Base-by-base conservation (phyloP, 139 green algal species). In the Chlamydomonas schloesseri region DNA sequence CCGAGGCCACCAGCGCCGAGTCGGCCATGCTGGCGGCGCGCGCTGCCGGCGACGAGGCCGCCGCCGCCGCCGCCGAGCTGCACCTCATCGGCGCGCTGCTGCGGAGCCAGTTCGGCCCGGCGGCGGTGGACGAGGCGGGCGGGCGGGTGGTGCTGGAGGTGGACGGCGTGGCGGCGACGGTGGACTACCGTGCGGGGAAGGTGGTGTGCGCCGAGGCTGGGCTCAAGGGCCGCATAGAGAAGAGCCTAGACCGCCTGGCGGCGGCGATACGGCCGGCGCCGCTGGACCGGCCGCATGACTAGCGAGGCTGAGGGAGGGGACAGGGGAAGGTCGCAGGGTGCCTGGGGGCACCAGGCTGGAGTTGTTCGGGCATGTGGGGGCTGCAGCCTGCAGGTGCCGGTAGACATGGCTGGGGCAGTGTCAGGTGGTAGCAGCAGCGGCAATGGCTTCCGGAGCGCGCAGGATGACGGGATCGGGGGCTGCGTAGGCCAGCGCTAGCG, bases 21-120 rank as follows among this genome's bases (percentile, higher is more conserved):
- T 86, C 76, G 20, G 86, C 73, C 11, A 79, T 88, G 50, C 37
- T 69, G 55, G 70, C 50, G 21, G 92, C 90, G 10, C 67, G 88
- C 0, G 84, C 57, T 3, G 72, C 20, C 29, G 81, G 93, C 34
- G 92, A 96, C 80, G 71, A 50, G 8, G 86, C 90, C n/a, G 91
- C 60, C 17, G 91, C 82, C 13, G 81, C 73, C 28, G 78, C 62
- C 13, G 93, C 93, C 4, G 95, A 98, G 86, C 71, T 92, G 75
- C 73, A 90, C 36, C 86, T 97, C 2, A 62, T 96, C 42, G 93
- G 91, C 0, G 89, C 93, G 6, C 78, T 98, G 55, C 86, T 98
- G 83, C 62, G 82, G 2, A 90, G 93, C 36, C 96, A 98, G 91
- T 98, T 96, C 88, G 96, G 96, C 36, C 79, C 81, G 0, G 91